These are phyloP conservation scores for Gastrolobium villosum DNA, from an alignment of 306 rosid species.

Conservation along the genomic window DNA sequence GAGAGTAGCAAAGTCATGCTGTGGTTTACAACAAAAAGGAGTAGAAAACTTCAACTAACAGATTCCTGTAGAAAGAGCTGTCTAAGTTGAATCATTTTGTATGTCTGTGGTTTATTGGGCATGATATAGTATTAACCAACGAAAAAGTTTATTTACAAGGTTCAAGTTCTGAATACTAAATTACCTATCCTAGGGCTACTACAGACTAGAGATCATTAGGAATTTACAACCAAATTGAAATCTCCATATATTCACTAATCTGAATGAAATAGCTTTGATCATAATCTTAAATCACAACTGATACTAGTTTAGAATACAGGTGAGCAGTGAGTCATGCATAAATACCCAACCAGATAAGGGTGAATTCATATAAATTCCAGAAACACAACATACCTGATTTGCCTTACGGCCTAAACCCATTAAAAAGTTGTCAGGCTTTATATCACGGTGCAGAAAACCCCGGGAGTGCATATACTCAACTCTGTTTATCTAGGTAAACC, in stretches of 20 bases:
- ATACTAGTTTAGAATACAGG: slow-evolving; percentile 25
- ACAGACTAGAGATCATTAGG: background rate
- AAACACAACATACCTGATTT: slow-evolving; percentile 77
- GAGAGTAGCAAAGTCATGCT: background rate
- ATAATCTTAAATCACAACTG: slow-evolving; percentile 26
- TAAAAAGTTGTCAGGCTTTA: slow-evolving; percentile 98
- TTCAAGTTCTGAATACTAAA: slow-evolving; percentile 39
- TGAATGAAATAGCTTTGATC: background rate
- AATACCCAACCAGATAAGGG: slow-evolving; percentile 17
- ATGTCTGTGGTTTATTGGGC: background rate
- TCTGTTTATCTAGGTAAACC: slow-evolving; percentile 76
- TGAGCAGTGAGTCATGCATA: slow-evolving; percentile 30
- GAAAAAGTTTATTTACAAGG: slow-evolving; percentile 30
- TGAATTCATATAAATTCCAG: slow-evolving; percentile 22
- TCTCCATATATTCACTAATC: slow-evolving; percentile 18
- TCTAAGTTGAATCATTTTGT: too few species aligned
- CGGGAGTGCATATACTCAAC: slow-evolving; percentile 98
- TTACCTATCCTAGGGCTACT: slow-evolving; percentile 1
- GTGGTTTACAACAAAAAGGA: background rate
- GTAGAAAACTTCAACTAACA: background rate
- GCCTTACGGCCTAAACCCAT: slow-evolving; percentile 99
- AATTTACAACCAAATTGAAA: slow-evolving; percentile 6
- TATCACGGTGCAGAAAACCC: slow-evolving; percentile 98
- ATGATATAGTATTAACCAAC: background rate
- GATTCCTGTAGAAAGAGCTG: too few species aligned